Evolutionary conservation across 139 green algal genomes (phyloP).

Genomic region (Yamagishiella unicocca): DNA sequence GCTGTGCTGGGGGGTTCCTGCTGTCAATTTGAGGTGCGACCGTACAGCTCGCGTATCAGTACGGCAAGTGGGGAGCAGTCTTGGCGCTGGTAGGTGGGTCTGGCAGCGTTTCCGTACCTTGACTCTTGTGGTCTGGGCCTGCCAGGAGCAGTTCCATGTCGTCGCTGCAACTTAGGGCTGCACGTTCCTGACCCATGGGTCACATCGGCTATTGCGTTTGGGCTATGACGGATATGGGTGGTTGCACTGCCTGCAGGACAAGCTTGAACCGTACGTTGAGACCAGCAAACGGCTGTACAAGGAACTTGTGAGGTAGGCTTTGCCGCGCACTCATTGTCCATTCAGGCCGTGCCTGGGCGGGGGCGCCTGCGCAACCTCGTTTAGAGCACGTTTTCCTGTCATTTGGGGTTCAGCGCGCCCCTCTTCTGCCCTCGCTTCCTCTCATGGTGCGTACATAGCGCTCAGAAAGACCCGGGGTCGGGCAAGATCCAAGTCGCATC

Average conservation of each 20-base stretch:
- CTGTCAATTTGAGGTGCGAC: conserved; percentile 72
- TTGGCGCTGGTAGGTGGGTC: not conserved
- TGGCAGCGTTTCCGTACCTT: not conserved
- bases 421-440: not conserved
- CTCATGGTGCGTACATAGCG: conserved; percentile 49
- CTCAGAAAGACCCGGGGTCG: conserved; percentile 59
- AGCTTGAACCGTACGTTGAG: conserved; percentile 64
- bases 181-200: not conserved
- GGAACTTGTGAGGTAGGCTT: conserved; percentile 59
- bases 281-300: conserved; percentile 69
- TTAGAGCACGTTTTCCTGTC: too few relatives aligned
- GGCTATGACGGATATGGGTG: not conserved
- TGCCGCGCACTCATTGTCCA: not conserved
- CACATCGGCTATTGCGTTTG: not conserved
- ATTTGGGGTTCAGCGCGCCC: not conserved
- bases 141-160: not conserved
- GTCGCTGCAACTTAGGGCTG: not conserved
- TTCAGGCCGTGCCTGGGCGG: not conserved
- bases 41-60: not conserved
- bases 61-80: not conserved
- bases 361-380: not conserved
- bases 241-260: conserved; percentile 56
- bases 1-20: conserved; percentile 62
- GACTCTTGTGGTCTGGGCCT: not conserved
- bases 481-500: conserved; percentile 62